Conservation (phyloP, 768 basidiomycete species). For the Suillus spraguei region DNA sequence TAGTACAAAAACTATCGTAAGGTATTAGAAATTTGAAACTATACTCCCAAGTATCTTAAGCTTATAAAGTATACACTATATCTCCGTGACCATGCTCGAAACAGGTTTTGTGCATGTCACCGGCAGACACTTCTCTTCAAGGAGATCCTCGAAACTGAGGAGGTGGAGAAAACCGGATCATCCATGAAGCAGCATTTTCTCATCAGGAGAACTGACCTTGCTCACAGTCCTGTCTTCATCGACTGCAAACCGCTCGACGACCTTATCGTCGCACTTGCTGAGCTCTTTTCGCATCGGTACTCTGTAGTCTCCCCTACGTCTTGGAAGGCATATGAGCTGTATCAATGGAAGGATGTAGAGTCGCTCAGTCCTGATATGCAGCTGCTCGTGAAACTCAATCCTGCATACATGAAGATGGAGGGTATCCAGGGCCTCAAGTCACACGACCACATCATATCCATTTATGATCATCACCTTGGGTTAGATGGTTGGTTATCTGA, state of each 20-base stretch:
- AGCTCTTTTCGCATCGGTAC: neutral
- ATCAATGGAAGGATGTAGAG: neutral
- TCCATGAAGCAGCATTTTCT: neutral
- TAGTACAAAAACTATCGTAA: too few relatives aligned
- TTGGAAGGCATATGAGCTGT: conserved; percentile 1
- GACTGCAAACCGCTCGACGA: neutral
- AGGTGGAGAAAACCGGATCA: neutral
- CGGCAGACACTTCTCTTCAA: neutral
- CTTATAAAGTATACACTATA: too few relatives aligned
- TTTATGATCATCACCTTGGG: neutral
- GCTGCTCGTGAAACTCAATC: neutral
- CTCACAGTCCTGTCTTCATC: neutral
- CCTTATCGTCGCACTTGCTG: neutral
- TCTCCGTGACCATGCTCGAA: too few relatives aligned
- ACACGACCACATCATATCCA: neutral
- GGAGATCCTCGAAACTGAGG: neutral
- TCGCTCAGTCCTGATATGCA: neutral
- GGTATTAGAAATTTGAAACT: too few relatives aligned
- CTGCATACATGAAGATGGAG: neutral
- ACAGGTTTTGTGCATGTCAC: too few relatives aligned
- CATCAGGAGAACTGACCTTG: neutral
- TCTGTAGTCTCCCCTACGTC: neutral
- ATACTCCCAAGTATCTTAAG: too few relatives aligned
- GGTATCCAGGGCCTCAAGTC: conserved; percentile 1
- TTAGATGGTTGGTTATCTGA: neutral